These are phyloP conservation scores for Gentiana dahurica DNA, from an alignment of 257 asterid genomes.

Conservation along the genomic window DNA sequence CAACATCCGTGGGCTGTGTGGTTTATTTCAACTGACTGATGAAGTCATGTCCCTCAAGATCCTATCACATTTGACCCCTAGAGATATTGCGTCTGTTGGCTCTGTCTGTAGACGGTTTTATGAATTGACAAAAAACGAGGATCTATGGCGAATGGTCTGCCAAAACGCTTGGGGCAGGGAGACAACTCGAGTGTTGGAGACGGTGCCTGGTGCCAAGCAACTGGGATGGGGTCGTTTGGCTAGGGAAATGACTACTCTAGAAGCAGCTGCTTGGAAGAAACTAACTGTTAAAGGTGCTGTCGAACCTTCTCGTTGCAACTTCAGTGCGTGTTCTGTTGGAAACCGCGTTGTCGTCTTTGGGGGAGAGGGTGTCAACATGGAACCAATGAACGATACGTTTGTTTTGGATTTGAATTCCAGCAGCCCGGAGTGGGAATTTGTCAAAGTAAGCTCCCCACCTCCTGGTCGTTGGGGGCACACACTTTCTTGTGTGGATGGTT, in stretches of 20 bases:
- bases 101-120: constrained; percentile 67
- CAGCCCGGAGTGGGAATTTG: constrained; percentile 76
- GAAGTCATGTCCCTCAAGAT: constrained; percentile 66
- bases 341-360: constrained; percentile 87
- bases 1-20: constrained; percentile 52
- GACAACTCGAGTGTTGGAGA: constrained; percentile 63
- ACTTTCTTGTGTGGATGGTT: constrained; percentile 83
- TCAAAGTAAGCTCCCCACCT: constrained; percentile 82
- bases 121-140: constrained; percentile 71
- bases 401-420: constrained; percentile 73
- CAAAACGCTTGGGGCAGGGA: constrained; percentile 93
- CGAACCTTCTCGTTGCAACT: constrained; percentile 95
- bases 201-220: constrained; percentile 74
- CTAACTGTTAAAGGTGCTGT: constrained; percentile 76
- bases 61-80: constrained; percentile 60
- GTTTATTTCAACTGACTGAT: constrained; percentile 60
- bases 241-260: constrained; percentile 81
- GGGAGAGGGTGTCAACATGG: constrained; percentile 98
- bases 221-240: constrained; percentile 90
- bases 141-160: constrained; percentile 82
- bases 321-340: constrained; percentile 95
- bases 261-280: constrained; percentile 91
- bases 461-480: constrained; percentile 99
- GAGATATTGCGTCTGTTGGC: constrained; percentile 82
- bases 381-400: constrained; percentile 88